These are phyloP conservation scores for Xerocomus spinulosus DNA, from an alignment of 768 basidiomycete species.

Conservation along the genomic window DNA sequence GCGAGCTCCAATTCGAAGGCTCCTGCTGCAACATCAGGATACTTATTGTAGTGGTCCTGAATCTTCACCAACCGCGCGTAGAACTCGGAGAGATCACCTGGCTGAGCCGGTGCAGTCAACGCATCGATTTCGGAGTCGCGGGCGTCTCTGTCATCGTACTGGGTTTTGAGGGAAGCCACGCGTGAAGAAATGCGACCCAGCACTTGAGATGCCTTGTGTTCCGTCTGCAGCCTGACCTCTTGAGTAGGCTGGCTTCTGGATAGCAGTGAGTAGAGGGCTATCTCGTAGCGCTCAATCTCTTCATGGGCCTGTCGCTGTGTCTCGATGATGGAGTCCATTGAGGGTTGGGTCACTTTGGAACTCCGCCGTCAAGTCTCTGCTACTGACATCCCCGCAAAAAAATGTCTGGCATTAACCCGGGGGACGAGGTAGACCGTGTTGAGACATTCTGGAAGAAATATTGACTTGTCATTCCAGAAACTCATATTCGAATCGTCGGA, in stretches of 20 bases:
- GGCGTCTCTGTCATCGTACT: conserved; percentile 74
- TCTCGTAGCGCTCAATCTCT: conserved; percentile 89
- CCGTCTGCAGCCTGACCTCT: conserved; percentile 62
- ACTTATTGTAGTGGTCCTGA: conserved; percentile 94
- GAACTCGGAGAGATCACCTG: conserved; percentile 85
- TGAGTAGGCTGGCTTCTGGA: conserved; percentile 62
- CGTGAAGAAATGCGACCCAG: conserved; percentile 77
- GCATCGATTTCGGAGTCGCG: conserved; percentile 63
- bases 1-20: conserved; percentile 82
- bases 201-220: conserved; percentile 90
- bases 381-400: conserved; percentile 33
- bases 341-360: conserved; percentile 39
- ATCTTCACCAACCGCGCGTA: conserved; percentile 94
- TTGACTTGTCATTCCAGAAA: conserved; percentile 48
- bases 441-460: not conserved
- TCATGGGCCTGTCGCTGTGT: conserved; percentile 94
- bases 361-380: conserved; percentile 43
- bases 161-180: conserved; percentile 55
- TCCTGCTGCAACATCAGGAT: conserved; percentile 83
- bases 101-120: conserved; percentile 54
- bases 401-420: conserved; percentile 80
- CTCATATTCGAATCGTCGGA: conserved; percentile 95
- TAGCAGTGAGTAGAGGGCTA: conserved; percentile 78
- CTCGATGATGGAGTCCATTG: conserved; percentile 92
- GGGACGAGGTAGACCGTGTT: conserved; percentile 67